These are phyloP conservation scores for Diddensiella santjacobensis DNA, from an alignment of 805 yeast species.

Conservation along the genomic window DNA sequence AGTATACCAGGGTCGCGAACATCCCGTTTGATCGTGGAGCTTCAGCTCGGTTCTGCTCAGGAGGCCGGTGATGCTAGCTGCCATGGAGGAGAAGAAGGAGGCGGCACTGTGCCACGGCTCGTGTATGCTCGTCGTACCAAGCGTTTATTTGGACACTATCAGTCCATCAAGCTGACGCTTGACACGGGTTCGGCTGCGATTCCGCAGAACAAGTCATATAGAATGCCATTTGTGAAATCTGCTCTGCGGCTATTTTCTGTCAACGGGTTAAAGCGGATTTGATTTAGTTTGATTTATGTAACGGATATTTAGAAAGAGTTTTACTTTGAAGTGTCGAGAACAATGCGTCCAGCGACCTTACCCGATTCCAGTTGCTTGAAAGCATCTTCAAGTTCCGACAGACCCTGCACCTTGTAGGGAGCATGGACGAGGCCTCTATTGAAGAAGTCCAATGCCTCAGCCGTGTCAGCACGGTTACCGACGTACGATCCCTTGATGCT, in stretches of 20 bases:
- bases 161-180: too few species aligned
- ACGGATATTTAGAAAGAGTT: too few species aligned
- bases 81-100: too few species aligned
- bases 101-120: too few species aligned
- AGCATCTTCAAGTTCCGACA: conserved; percentile 64
- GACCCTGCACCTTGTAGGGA: conserved; percentile 71
- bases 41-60: background rate
- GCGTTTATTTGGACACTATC: too few species aligned
- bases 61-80: too few species aligned
- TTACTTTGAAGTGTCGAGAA: conserved; percentile 70
- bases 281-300: too few species aligned
- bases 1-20: background rate
- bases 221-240: background rate
- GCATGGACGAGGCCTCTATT: conserved; percentile 66
- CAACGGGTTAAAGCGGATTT: background rate
- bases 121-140: too few species aligned
- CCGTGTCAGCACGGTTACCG: conserved; percentile 84
- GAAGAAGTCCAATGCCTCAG: conserved; percentile 76
- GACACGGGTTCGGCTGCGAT: too few species aligned
- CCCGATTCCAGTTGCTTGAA: conserved; percentile 79
- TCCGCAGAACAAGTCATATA: too few species aligned
- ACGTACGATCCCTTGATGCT: conserved; percentile 78
- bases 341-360: conserved; percentile 83
- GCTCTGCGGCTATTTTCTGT: background rate
- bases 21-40: background rate